Conservation (phyloP, 1,284 basidiomycete species). For the Fomitopsis schrenkii region DNA sequence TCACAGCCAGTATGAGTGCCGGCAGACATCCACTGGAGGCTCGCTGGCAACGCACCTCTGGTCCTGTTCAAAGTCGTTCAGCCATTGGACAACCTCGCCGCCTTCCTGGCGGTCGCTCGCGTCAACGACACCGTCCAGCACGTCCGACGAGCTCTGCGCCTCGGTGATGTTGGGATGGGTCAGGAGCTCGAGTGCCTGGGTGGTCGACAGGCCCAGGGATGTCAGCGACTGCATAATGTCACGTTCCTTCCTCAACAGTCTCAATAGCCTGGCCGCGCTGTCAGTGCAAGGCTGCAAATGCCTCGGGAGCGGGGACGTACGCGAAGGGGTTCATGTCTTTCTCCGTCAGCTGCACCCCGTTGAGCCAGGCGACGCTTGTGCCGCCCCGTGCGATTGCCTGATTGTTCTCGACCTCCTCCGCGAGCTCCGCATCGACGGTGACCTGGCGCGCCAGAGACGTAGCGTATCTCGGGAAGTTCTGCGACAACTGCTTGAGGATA, state of each 20-base stretch:
- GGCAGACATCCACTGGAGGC: too few relatives aligned
- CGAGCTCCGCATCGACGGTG: constrained; percentile 45
- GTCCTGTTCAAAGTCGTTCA: constrained; percentile 91
- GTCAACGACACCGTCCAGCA: constrained; percentile 79
- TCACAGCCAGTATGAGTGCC: not conserved
- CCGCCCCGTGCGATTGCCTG: constrained; percentile 51
- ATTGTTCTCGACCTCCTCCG: constrained; percentile 56
- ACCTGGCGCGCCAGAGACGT: constrained; percentile 68
- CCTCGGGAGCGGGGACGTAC: constrained; percentile 28
- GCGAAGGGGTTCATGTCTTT: constrained; percentile 71
- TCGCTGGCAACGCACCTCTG: constrained; percentile 37
- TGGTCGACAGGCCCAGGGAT: constrained; percentile 55
- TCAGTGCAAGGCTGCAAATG: not conserved
- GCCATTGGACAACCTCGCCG: constrained; percentile 74
- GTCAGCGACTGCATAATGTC: constrained; percentile 58
- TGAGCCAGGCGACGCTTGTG: constrained; percentile 67
- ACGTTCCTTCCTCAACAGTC: constrained; percentile 72
- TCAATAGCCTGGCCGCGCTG: constrained; percentile 48
- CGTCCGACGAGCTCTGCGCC: constrained; percentile 45
- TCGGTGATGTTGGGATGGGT: constrained; percentile 54
- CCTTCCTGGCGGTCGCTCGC: constrained; percentile 84
- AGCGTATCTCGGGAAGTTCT: constrained; percentile 87
- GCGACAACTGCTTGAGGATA: constrained; percentile 69
- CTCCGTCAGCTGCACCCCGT: constrained; percentile 62
- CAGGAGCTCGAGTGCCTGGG: constrained; percentile 70